Evolutionary conservation across 2,329 filamentous ascomycete genomes (phyloP), one percentile per base, ranked within the genome.

Genomic region (Fusarium nelsonii): DNA sequence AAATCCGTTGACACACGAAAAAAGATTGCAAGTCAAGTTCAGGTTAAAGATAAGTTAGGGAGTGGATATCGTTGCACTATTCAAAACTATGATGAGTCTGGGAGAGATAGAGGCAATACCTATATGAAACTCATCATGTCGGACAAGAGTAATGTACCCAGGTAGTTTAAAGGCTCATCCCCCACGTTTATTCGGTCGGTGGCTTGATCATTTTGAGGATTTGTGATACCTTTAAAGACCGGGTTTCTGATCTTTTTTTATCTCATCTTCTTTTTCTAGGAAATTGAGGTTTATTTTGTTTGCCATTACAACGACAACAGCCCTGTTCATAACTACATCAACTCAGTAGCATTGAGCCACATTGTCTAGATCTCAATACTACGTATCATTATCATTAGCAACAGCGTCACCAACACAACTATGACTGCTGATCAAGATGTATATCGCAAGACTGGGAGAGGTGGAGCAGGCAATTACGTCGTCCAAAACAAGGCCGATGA

Each of bases 401-500:
- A 28, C 36, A 39, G 14, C 46, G 48, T 34, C 20, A 49, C 52
- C 45, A 44, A 30, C 48, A 58, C 40, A 60, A 52, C 26, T 26
- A 75, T 75, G 66, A 49, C 74, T 37, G 59, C 70, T 56, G 72
- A 76, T 37, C 71, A 75, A 60, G 85, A 85, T 71, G 80, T 81
- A 51, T 85, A 84, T 69, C 81, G 82, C 68, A 83, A 82, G 61
- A 82, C 84, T 41, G 88, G 89, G 58, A 85, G 89, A 49, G 89
- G 89, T 55, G 89, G 89, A 50, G 88, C 88, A 8, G 89, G 89
- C 53, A 91, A 91, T 78, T 89, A 55, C 41, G 48, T 85, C 76
- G 84, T 84, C 73, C 82, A 84, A 66, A 81, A 84, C 68, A 83
- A 88, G 60, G 76, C 85, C 28, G 81, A 87, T 30, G 82, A 85